These are phyloP conservation scores for Trichoderma brevicompactum DNA, from an alignment of 2,329 filamentous ascomycete genomes.

Conservation along the genomic window DNA sequence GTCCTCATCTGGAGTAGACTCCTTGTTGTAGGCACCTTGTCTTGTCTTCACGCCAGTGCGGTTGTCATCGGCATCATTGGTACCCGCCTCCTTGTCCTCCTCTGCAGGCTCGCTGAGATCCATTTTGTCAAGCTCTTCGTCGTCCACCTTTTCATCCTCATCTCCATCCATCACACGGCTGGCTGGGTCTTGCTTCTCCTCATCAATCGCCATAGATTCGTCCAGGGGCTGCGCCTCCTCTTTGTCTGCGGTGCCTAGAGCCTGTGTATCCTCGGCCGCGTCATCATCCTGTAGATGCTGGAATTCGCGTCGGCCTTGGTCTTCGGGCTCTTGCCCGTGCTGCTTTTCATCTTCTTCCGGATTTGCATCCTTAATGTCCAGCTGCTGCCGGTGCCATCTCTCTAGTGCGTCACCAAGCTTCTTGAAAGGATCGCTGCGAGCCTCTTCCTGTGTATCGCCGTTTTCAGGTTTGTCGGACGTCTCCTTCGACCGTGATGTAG, in stretches of 20 bases:
- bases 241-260: constrained; percentile 83
- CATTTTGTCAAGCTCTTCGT: constrained; percentile 52
- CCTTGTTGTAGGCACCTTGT: constrained; percentile 62
- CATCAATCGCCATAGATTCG: constrained; percentile 84
- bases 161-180: constrained; percentile 59
- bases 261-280: constrained; percentile 82
- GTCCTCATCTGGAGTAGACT: constrained; percentile 49
- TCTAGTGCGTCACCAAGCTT: constrained; percentile 93
- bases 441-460: constrained; percentile 51
- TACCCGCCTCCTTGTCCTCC: constrained; percentile 46
- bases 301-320: constrained; percentile 82
- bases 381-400: constrained; percentile 87
- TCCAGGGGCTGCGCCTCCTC: constrained; percentile 87
- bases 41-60: constrained; percentile 64
- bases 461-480: constrained; percentile 53
- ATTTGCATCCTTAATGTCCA: constrained; percentile 70
- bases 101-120: constrained; percentile 43
- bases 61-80: constrained; percentile 57
- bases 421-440: constrained; percentile 76
- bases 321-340: constrained; percentile 55
- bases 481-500: constrained; percentile 54
- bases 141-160: constrained; percentile 50
- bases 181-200: constrained; percentile 60
- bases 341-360: constrained; percentile 55
- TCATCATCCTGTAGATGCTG: constrained; percentile 90